Evolutionary conservation across 108 stramenopile species (phyloP), one percentile per base, ranked within the genome.

Genomic region (Nitzschia palea): DNA sequence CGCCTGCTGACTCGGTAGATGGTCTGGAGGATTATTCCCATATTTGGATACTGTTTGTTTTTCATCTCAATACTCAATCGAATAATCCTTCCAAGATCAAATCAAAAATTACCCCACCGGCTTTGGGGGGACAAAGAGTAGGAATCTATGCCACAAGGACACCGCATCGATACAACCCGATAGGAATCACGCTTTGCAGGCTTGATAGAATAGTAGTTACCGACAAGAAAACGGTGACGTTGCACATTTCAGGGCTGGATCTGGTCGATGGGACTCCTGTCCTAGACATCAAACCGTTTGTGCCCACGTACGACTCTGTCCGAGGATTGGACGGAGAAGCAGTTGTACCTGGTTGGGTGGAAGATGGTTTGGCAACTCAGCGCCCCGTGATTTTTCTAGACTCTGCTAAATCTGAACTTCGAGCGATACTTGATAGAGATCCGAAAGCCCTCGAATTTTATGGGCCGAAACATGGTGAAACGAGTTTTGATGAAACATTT

Each of bases 81-180:
- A 60, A 68, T 17, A 45, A 35, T 32, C 36, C 59, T 31, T 51
- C 44, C 9, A 77, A 60, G 63, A n/a, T 57, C 45, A 86, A 88
- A 54, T 80, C 86, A 12, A 97, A 96, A 71, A 85, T 97, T 68
- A 47, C 88, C 23, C 94, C 94, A 17, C 94, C 89, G 0, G 85
- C 87, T 23, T 55, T 92, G 55, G 90, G 92, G 15, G 96, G 98
- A 10, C 73, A 81, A 44, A 95, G 87, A 68, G 94, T 97, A 14
- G 99, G 99, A n/a, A 81, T 95, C 28, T 90, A 95, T 43, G 86
- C 97, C 29, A 98, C 98, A 0, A 78, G 99, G n/a, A 89, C 94
- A 42, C 99, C 99, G 2, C 99, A 99, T 77, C 87, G 98, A 14
- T 89, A 89, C 53, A 98, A 98, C 72, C 95, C 91, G 0, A 81